Percentiles rank a stretch among this genome's conserved stretches.
These are phyloP conservation scores for Arachis monticola DNA, from an alignment of 331 rosid genomes.

Conservation along the genomic window DNA sequence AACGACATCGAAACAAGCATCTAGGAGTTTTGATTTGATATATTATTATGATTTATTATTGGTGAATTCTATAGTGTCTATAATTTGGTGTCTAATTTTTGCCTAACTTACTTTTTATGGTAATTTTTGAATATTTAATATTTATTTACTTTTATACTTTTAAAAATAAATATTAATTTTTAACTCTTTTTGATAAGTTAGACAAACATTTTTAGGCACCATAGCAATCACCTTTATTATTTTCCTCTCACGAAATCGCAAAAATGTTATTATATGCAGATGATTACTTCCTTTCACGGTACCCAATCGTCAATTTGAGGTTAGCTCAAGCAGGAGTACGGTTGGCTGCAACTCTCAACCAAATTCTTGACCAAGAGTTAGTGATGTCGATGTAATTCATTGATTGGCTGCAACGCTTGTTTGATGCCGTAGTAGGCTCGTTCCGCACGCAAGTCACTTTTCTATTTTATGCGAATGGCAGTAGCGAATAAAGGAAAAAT, in stretches of 20 bases:
- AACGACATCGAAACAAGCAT: no score
- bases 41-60: no score
- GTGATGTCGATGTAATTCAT: slow-evolving; percentile 9
- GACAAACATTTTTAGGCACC: no score
- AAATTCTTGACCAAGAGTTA: slow-evolving; percentile 48
- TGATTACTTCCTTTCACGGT: slow-evolving; percentile 74
- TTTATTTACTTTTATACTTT: no score
- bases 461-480: not conserved
- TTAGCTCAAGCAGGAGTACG: slow-evolving; percentile 90
- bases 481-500: not conserved
- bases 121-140: no score
- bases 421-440: not conserved
- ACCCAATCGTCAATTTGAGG: slow-evolving; percentile 60
- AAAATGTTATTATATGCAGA: slow-evolving; percentile 51
- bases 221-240: no score
- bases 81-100: no score
- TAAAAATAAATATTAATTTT: no score
- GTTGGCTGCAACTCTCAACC: slow-evolving; percentile 79
- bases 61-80: no score
- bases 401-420: not conserved
- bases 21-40: no score
- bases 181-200: no score
- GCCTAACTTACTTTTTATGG: no score
- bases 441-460: not conserved
- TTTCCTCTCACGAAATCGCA: not conserved